phyloP scores from a whole-genome alignment of 192 early-diverging fungal genomes.

The Coemansia umbellata region DNA sequence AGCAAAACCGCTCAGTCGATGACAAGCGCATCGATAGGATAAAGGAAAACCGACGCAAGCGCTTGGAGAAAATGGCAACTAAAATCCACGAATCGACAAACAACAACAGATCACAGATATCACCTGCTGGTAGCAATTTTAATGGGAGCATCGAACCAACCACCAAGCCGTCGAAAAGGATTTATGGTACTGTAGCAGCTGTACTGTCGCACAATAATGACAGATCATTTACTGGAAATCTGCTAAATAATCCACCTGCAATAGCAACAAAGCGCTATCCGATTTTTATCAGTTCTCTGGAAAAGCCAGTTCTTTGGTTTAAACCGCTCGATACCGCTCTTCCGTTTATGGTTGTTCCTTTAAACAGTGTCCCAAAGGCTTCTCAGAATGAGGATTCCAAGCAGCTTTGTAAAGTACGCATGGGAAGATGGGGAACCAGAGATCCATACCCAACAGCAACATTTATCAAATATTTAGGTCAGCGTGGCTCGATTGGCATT shows the following conservation, averaged over 20 bases:
- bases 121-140: neutral
- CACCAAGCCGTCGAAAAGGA: neutral
- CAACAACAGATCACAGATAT: conserved; percentile 9
- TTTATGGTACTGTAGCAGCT: conserved; percentile 34
- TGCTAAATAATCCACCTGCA: conserved; percentile 5
- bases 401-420: conserved; percentile 14
- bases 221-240: conserved; percentile 23
- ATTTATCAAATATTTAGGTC: conserved; percentile 58
- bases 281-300: conserved; percentile 2
- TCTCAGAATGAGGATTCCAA: neutral
- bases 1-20: conserved; percentile 57
- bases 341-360: conserved; percentile 28
- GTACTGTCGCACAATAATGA: conserved; percentile 21
- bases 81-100: neutral
- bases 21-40: conserved; percentile 47
- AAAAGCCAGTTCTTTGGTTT: conserved; percentile 17
- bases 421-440: conserved; percentile 13
- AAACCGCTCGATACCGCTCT: conserved; percentile 11
- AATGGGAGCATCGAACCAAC: neutral
- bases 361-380: neutral
- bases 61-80: conserved; percentile 56
- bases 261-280: neutral
- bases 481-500: conserved; percentile 68
- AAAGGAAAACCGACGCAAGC: conserved; percentile 62
- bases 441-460: conserved; percentile 14